These are phyloP conservation scores for Fallopia convolvulus DNA, from an alignment of 148 eudicot species.

Conservation along the genomic window DNA sequence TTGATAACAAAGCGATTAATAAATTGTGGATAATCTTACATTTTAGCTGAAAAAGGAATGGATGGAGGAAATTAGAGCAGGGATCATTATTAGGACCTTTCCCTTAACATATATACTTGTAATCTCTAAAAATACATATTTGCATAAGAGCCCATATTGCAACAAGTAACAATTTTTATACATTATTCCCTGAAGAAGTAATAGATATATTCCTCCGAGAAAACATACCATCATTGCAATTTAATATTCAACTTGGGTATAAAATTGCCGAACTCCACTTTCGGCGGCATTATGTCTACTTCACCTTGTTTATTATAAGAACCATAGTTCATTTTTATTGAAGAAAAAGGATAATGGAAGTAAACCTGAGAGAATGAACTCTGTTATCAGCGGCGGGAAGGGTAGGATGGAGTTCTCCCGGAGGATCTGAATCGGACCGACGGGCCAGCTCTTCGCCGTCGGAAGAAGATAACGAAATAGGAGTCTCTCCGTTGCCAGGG, in stretches of 20 bases:
- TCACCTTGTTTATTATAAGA: neutral
- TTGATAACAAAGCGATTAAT: too few species aligned
- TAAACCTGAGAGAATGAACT: slow-evolving; percentile 22
- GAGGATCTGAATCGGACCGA: slow-evolving; percentile 12
- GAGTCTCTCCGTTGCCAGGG: slow-evolving; percentile 6
- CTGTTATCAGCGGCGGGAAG: slow-evolving; percentile 7
- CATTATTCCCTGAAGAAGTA: neutral
- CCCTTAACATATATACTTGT: neutral
- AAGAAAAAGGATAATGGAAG: neutral
- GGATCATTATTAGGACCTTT: neutral
- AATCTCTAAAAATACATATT: neutral
- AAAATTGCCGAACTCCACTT: neutral
- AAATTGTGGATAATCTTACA: too few species aligned
- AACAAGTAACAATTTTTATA: neutral
- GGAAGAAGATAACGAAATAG: too few species aligned
- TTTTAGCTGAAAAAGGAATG: too few species aligned
- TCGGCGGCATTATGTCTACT: neutral
- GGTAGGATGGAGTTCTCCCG: slow-evolving; percentile 15
- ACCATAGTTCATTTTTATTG: neutral
- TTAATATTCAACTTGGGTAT: neutral
- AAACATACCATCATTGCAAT: neutral
- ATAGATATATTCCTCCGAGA: neutral
- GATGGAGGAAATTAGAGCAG: neutral
- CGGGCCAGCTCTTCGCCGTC: slow-evolving; percentile 14
- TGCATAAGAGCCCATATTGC: neutral